Evolutionary conservation across 345 rosid genomes (phyloP).

Genomic region (Pistacia integerrima): DNA sequence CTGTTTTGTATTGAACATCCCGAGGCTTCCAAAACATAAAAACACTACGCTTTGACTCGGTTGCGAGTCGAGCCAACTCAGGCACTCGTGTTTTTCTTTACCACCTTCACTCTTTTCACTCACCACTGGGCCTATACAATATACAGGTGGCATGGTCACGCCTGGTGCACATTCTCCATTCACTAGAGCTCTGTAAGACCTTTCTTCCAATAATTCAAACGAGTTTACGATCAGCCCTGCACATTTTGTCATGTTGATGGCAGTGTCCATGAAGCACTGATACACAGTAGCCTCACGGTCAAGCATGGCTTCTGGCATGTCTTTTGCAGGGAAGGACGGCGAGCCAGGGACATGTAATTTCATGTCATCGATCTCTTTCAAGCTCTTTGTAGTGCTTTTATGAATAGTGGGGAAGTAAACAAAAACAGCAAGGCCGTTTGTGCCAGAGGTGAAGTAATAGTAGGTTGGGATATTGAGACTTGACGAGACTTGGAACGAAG

Average conservation of each 20-base stretch:
- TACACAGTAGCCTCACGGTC: slow-evolving; percentile 26
- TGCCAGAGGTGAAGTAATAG: slow-evolving; percentile 30
- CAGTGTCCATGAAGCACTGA: slow-evolving; percentile 21
- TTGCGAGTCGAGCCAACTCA: slow-evolving; percentile 42
- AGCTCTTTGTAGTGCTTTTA: slow-evolving; percentile 9
- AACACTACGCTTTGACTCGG: slow-evolving; percentile 37
- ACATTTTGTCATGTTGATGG: slow-evolving; percentile 15
- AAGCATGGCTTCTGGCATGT: slow-evolving; percentile 9
- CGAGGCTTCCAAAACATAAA: slow-evolving; percentile 46
- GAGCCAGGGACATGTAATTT: slow-evolving; percentile 26
- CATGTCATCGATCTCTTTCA: slow-evolving; percentile 25
- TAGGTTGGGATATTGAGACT: slow-evolving; percentile 31
- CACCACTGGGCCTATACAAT: slow-evolving; percentile 40
- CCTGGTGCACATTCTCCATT: slow-evolving; percentile 35
- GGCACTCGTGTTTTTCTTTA: slow-evolving; percentile 15
- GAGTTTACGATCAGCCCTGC: slow-evolving; percentile 40
- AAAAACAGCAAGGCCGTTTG: slow-evolving; percentile 15
- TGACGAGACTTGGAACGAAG: slow-evolving; percentile 24
- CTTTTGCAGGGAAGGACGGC: slow-evolving; percentile 23
- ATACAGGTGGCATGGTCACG: slow-evolving; percentile 30
- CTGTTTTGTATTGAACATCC: slow-evolving; percentile 31
- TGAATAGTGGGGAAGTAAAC: slow-evolving; percentile 27
- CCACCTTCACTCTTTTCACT: not conserved
- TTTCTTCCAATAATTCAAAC: slow-evolving; percentile 33
- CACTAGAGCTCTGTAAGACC: slow-evolving; percentile 20